These are phyloP conservation scores for Hymenoscyphus fructigenus DNA, from an alignment of 2,329 filamentous ascomycete species.

Conservation along the genomic window DNA sequence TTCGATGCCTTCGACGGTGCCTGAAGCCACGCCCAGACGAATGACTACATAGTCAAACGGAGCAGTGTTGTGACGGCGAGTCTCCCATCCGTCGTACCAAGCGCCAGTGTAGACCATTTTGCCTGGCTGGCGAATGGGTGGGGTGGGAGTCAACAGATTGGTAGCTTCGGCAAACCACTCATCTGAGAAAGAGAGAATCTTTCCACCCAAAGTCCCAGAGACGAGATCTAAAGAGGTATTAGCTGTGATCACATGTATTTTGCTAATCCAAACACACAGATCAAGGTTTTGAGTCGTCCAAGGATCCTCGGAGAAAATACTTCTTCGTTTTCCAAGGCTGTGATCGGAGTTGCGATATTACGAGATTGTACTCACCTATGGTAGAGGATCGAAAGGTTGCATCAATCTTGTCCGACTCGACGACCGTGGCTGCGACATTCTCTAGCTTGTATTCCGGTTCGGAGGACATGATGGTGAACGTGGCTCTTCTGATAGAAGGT, in stretches of 20 bases:
- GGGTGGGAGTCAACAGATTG: conserved; percentile 63
- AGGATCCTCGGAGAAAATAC: conserved; percentile 7
- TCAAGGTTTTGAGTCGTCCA: not conserved
- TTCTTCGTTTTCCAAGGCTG: not conserved
- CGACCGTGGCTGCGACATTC: conserved; percentile 47
- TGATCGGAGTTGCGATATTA: not conserved
- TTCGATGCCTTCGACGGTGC: conserved; percentile 71
- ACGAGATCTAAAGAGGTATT: conserved; percentile 52
- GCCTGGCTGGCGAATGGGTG: conserved; percentile 61
- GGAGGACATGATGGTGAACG: conserved; percentile 27
- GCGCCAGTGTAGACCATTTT: conserved; percentile 69
- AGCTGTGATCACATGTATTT: conserved; percentile 13
- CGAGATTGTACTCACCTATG: conserved; percentile 51
- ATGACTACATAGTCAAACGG: conserved; percentile 68
- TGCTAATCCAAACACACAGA: not conserved
- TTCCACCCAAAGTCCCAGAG: conserved; percentile 60
- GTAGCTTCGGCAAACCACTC: conserved; percentile 67
- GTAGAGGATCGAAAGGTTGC: conserved; percentile 59
- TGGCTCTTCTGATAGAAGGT: not conserved
- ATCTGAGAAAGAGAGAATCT: conserved; percentile 64
- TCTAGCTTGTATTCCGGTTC: conserved; percentile 57
- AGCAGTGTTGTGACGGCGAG: conserved; percentile 62
- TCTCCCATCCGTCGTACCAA: conserved; percentile 73
- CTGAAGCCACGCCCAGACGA: conserved; percentile 67
- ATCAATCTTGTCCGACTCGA: conserved; percentile 58